A percentile compares a stretch with the other conserved stretches of the same genome.
Conservation (phyloP, 2,329 filamentous ascomycete genomes). For the Orbilia javanica region DNA sequence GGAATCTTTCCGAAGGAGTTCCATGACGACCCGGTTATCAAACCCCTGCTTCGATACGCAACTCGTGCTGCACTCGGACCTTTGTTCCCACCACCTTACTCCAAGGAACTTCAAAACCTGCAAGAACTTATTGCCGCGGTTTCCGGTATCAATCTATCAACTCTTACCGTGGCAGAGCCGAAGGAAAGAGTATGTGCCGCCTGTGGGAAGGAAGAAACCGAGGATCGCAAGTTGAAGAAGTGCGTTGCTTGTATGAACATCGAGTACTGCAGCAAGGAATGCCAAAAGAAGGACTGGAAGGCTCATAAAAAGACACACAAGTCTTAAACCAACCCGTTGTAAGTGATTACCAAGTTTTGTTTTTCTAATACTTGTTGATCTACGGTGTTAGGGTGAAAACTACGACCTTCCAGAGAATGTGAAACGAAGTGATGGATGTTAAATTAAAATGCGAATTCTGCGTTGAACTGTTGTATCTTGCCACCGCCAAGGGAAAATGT, state of each 20-base stretch:
- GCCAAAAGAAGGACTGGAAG: conserved; percentile 39
- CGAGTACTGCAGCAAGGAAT: conserved; percentile 34
- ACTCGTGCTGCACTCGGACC: conserved; percentile 28
- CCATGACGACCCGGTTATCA: not conserved
- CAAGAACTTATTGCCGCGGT: not conserved
- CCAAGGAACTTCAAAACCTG: not conserved
- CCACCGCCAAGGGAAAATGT: not conserved
- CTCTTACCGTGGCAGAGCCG: not conserved
- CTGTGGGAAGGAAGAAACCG: conserved; percentile 1
- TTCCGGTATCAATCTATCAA: not conserved
- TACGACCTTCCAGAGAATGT: too few species aligned
- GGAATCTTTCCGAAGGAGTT: conserved; percentile 34
- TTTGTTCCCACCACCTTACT: conserved; percentile 12
- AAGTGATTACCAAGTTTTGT: too few species aligned
- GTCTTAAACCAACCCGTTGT: not conserved
- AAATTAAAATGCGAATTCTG: not conserved
- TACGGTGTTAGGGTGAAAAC: too few species aligned
- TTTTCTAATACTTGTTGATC: too few species aligned
- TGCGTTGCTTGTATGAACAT: conserved; percentile 5
- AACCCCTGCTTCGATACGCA: not conserved
- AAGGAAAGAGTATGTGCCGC: not conserved
- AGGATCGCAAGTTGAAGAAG: not conserved
- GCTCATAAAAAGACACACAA: conserved; percentile 18
- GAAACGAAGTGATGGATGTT: too few species aligned
- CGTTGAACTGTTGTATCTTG: not conserved